phyloP scores from a whole-genome alignment of 495 filamentous ascomycete species.

The Lentithecium fluviatile region DNA sequence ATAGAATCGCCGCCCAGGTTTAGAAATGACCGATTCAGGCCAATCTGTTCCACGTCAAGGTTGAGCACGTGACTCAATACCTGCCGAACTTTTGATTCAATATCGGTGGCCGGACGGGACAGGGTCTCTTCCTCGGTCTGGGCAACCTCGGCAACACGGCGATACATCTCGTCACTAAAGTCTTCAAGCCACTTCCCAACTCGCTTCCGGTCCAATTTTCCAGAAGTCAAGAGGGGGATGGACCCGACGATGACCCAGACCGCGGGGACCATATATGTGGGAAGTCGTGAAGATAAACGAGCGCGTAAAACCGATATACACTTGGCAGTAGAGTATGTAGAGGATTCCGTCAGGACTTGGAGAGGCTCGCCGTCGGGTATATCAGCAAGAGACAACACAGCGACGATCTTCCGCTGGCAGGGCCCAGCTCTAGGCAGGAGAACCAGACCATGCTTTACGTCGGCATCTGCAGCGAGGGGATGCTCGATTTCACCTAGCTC shows the following conservation, averaged over 20 bases:
- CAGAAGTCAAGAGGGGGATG: slow-evolving; percentile 4
- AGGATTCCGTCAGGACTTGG: slow-evolving; percentile 11
- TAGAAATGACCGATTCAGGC: slow-evolving; percentile 13
- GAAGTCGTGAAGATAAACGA: slow-evolving; percentile 18
- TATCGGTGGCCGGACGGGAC: neutral
- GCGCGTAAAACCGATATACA: slow-evolving; percentile 21
- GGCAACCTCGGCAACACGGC: neutral
- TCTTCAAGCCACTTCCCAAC: slow-evolving; percentile 11
- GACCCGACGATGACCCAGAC: slow-evolving; percentile 1
- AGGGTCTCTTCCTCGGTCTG: neutral
- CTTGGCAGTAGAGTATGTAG: slow-evolving; percentile 9
- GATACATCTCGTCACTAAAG: slow-evolving; percentile 23
- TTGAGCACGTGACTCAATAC: slow-evolving; percentile 6
- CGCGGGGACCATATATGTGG: slow-evolving; percentile 24
- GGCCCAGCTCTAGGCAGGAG: neutral
- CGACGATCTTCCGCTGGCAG: slow-evolving; percentile 1
- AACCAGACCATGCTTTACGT: neutral
- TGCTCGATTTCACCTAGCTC: slow-evolving; percentile 37
- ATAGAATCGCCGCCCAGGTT: slow-evolving; percentile 12
- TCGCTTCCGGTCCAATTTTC: slow-evolving; percentile 7
- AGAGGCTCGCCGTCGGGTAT: neutral
- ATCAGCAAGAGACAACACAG: neutral
- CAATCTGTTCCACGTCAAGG: neutral
- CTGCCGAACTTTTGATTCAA: neutral
- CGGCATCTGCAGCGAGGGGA: slow-evolving; percentile 16